Conservation (phyloP, 495 filamentous ascomycete species). For the Amphirosellinia nigrospora region DNA sequence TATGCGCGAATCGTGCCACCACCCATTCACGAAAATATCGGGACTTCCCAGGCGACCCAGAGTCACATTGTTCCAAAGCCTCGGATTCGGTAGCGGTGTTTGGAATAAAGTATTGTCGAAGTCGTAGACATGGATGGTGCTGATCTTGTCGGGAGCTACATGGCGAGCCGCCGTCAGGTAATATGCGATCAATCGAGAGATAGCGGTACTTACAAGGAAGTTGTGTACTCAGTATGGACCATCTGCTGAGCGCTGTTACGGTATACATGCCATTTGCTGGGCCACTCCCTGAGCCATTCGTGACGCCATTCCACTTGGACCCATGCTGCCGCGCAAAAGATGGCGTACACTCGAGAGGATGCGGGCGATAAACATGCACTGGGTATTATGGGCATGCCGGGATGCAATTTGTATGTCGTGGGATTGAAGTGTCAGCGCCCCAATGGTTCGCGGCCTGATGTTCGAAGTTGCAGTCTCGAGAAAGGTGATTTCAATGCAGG, state of each 20-base stretch:
- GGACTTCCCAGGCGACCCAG: slow-evolving; percentile 76
- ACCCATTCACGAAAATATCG: slow-evolving; percentile 81
- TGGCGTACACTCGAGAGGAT: slow-evolving; percentile 10
- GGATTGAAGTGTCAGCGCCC: not conserved
- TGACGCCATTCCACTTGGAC: slow-evolving; percentile 15
- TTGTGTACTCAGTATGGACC: slow-evolving; percentile 76
- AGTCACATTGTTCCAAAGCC: slow-evolving; percentile 81
- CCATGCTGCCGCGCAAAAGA: slow-evolving; percentile 25
- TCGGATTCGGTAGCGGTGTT: slow-evolving; percentile 85
- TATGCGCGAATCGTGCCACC: slow-evolving; percentile 94
- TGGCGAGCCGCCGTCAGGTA: slow-evolving; percentile 8
- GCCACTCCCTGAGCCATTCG: slow-evolving; percentile 33
- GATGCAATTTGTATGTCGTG: not conserved
- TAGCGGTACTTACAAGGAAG: slow-evolving; percentile 59
- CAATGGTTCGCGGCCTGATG: not conserved
- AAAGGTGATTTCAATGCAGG: not conserved
- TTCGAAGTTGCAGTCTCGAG: not conserved
- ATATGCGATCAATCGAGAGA: not conserved
- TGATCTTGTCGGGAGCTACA: slow-evolving; percentile 69
- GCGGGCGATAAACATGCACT: slow-evolving; percentile 19
- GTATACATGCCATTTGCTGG: slow-evolving; percentile 53
- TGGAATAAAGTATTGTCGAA: slow-evolving; percentile 98
- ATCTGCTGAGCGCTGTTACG: slow-evolving; percentile 75
- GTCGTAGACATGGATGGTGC: slow-evolving; percentile 90
- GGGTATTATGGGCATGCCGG: slow-evolving; percentile 11